Percentiles rank a stretch among this genome's conserved stretches.
Conservation (phyloP, 2,329 filamentous ascomycete genomes). For the Aspergillus sp. region DNA sequence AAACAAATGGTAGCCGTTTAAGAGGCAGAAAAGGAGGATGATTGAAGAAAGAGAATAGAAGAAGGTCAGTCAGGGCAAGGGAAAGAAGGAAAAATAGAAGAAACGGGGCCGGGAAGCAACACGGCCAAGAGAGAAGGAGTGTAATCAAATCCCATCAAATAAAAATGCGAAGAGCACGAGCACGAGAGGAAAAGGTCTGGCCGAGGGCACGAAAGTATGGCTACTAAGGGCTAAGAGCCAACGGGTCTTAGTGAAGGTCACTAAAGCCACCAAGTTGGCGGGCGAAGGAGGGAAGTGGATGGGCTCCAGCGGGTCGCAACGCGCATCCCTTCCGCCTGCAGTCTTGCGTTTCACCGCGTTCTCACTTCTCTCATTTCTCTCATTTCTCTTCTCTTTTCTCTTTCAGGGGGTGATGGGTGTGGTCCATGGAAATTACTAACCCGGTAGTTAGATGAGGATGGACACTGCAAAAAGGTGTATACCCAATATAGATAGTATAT, state of each 20-base stretch:
- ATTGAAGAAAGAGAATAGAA: conserved; percentile 1
- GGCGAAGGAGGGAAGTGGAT: background rate
- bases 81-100: conserved; percentile 6
- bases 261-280: conserved; percentile 4
- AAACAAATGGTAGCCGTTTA: background rate
- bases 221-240: background rate
- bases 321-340: conserved; percentile 20
- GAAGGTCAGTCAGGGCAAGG: background rate
- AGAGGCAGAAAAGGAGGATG: conserved; percentile 9
- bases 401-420: too few relatives aligned
- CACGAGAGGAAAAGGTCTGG: conserved; percentile 4
- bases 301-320: conserved; percentile 11
- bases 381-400: too few relatives aligned
- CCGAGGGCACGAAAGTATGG: background rate
- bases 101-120: background rate
- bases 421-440: too few relatives aligned
- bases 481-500: background rate
- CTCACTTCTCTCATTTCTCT: conserved; percentile 1
- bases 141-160: background rate
- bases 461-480: background rate
- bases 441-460: background rate
- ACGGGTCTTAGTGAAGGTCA: conserved; percentile 8
- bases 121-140: background rate
- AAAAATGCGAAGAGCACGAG: too few relatives aligned
- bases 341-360: conserved; percentile 15